These are phyloP conservation scores for Arthrobotrys sinensis DNA, from an alignment of 2,329 filamentous ascomycete genomes.

Conservation along the genomic window DNA sequence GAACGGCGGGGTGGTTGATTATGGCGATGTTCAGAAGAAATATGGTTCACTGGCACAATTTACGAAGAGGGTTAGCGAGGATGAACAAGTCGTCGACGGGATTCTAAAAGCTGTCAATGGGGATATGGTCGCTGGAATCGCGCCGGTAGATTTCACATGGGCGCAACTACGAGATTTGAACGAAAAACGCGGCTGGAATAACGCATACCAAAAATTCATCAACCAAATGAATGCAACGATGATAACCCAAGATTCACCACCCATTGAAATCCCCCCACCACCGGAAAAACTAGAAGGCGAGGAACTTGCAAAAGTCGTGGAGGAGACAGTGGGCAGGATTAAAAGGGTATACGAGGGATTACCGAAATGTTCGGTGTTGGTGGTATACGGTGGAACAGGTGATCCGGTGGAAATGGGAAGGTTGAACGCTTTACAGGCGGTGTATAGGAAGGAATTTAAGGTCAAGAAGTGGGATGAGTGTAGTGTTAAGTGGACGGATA, in stretches of 20 bases:
- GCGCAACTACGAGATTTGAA: constrained; percentile 78
- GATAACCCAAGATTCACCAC: constrained; percentile 29
- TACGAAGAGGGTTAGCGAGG: constrained; percentile 72
- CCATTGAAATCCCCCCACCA: constrained; percentile 22
- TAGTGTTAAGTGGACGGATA: constrained; percentile 78
- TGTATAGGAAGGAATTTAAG: constrained; percentile 77
- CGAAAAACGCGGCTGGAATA: constrained; percentile 77
- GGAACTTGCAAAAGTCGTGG: constrained; percentile 60
- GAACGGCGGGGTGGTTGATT: constrained; percentile 85
- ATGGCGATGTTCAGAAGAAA: constrained; percentile 81
- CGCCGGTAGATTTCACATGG: constrained; percentile 78
- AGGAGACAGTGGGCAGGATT: constrained; percentile 68
- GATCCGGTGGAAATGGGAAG: constrained; percentile 78
- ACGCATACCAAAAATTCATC: constrained; percentile 49
- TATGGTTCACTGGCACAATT: constrained; percentile 74
- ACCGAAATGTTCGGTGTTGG: constrained; percentile 77
- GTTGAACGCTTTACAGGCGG: constrained; percentile 74
- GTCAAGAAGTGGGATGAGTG: constrained; percentile 78
- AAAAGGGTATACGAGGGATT: constrained; percentile 73
- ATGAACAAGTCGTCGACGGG: constrained; percentile 74
- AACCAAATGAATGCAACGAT: constrained; percentile 37
- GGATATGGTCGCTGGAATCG: constrained; percentile 72
- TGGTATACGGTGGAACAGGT: constrained; percentile 78
- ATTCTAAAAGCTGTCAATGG: constrained; percentile 72
- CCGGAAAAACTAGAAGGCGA: constrained; percentile 23